Conservation (phyloP, 371 early-diverging fungal genomes). For the Mitosporidium daphniae region DNA sequence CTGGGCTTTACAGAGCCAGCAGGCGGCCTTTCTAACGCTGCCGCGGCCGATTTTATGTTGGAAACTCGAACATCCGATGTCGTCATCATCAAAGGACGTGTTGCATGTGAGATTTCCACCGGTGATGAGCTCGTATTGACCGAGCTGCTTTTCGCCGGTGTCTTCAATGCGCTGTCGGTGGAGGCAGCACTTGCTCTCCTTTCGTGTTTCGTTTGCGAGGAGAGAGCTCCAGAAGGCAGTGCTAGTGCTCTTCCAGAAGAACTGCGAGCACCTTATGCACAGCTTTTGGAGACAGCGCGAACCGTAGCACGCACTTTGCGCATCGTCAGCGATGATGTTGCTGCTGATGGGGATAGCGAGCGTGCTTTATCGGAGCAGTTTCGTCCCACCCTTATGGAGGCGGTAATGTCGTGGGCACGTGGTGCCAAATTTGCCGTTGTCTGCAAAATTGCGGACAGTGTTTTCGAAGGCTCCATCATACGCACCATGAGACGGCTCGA, state of each 20-base stretch:
- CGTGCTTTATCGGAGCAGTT: conserved; percentile 41
- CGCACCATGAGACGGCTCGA: conserved; percentile 71
- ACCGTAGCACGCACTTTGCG: conserved; percentile 41
- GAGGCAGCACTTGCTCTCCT: conserved; percentile 61
- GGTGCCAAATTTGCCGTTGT: conserved; percentile 80
- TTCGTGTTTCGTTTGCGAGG: conserved; percentile 70
- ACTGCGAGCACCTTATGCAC: conserved; percentile 25
- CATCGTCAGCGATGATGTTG: too few relatives aligned
- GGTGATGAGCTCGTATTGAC: conserved; percentile 89
- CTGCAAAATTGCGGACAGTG: conserved; percentile 69
- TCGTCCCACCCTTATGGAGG: conserved; percentile 72
- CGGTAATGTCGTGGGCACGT: conserved; percentile 61
- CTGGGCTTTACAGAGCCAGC: too few relatives aligned
- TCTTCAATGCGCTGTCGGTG: conserved; percentile 57
- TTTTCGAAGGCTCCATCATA: conserved; percentile 89
- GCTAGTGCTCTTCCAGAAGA: conserved; percentile 19
- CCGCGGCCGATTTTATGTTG: too few relatives aligned
- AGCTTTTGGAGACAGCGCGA: conserved; percentile 47
- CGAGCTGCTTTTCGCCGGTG: conserved; percentile 92
- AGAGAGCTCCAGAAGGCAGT: conserved; percentile 14
- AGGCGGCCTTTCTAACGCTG: too few relatives aligned
- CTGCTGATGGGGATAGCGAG: too few relatives aligned
- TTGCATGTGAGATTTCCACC: conserved; percentile 91
- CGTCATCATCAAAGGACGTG: conserved; percentile 18
- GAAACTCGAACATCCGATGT: conserved; percentile 2